Evolutionary conservation across 345 rosid genomes (phyloP).

Genomic region (Erodium maritimum): DNA sequence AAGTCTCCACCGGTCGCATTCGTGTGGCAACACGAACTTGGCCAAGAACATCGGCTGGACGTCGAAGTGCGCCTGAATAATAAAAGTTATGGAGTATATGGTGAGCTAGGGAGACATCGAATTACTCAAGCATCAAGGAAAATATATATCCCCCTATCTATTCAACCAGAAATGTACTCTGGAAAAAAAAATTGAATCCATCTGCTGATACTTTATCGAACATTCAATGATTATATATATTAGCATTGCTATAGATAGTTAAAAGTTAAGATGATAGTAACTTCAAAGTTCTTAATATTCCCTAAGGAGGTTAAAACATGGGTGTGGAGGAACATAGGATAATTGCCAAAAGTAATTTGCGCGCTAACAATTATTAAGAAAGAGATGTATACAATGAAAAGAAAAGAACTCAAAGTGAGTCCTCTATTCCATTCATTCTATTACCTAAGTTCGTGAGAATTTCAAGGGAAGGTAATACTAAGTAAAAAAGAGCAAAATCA

Average conservation of each 20-base stretch:
- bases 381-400: not conserved
- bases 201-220: not conserved
- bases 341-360: not conserved
- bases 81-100: slow-evolving; percentile 10
- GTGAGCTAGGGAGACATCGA: not conserved
- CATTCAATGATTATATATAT: too few species aligned
- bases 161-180: too few species aligned
- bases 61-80: slow-evolving; percentile 55
- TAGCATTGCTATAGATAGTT: too few species aligned
- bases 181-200: not conserved
- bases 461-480: not conserved
- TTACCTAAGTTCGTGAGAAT: not conserved
- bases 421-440: not conserved
- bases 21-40: slow-evolving; percentile 91
- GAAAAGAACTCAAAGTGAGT: not conserved
- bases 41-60: slow-evolving; percentile 99
- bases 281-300: not conserved
- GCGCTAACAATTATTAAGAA: not conserved
- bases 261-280: too few species aligned
- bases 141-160: not conserved
- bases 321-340: not conserved
- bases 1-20: slow-evolving; percentile 75
- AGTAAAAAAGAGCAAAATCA: not conserved
- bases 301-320: not conserved
- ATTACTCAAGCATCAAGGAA: slow-evolving; percentile 9